These are phyloP conservation scores for Elongisporangium undulatum DNA, from an alignment of 352 stramenopile genomes.

Conservation along the genomic window DNA sequence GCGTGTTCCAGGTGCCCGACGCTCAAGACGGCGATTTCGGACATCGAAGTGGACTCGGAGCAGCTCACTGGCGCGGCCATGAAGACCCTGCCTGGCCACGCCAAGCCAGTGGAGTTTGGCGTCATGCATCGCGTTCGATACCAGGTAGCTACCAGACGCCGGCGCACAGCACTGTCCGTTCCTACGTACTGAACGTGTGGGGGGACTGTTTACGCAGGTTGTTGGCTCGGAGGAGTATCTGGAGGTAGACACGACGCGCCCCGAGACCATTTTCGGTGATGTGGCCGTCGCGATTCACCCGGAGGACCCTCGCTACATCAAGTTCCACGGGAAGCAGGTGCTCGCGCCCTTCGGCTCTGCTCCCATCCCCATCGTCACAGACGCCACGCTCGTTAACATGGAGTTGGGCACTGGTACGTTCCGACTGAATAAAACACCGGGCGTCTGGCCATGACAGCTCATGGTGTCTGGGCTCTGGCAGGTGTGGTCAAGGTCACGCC, in stretches of 20 bases:
- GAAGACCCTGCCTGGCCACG: conserved; percentile 67
- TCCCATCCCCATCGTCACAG: conserved; percentile 94
- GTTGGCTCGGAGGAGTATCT: conserved; percentile 68
- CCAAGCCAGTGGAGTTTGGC: conserved; percentile 72
- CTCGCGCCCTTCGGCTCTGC: conserved; percentile 92
- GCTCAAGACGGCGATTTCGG: conserved; percentile 94
- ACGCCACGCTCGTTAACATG: conserved; percentile 98
- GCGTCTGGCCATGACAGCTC: neutral
- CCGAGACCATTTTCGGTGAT: conserved; percentile 99
- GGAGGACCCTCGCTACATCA: conserved; percentile 92
- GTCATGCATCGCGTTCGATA: conserved; percentile 84
- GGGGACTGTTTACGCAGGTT: conserved; percentile 20
- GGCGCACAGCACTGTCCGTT: neutral
- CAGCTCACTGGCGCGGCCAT: conserved; percentile 91
- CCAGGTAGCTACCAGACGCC: conserved; percentile 18
- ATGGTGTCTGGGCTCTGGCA: conserved; percentile 7
- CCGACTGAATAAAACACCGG: conserved; percentile 35
- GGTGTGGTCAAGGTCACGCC: conserved; percentile 96
- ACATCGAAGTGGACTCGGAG: conserved; percentile 98
- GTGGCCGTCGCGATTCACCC: conserved; percentile 97
- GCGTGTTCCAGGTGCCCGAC: conserved; percentile 61
- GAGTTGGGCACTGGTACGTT: conserved; percentile 95
- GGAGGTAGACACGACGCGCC: conserved; percentile 96
- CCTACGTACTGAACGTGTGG: neutral
- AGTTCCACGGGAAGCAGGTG: conserved; percentile 94